phyloP scores from a whole-genome alignment of 768 basidiomycete species.

The Butyriboletus loyo region DNA sequence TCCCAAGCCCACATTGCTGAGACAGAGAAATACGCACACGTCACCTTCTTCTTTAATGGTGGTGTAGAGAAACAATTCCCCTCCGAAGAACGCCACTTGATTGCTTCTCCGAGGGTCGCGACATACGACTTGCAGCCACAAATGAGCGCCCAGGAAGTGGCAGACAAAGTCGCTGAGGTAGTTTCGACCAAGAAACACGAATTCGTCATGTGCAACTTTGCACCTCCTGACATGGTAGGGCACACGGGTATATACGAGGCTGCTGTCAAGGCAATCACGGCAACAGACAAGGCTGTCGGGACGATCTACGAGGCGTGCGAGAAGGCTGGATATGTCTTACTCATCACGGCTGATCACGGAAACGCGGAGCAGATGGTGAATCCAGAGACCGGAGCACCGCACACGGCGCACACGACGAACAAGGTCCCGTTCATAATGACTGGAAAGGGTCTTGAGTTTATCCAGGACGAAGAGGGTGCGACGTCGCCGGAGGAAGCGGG shows the following conservation, averaged over 20 bases:
- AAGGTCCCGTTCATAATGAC: conserved; percentile 87
- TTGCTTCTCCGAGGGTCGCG: conserved; percentile 89
- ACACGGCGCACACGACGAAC: conserved; percentile 91
- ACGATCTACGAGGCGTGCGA: conserved; percentile 84
- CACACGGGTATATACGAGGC: conserved; percentile 93
- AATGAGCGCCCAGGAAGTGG: conserved; percentile 87
- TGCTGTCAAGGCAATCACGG: conserved; percentile 80
- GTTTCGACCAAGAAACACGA: conserved; percentile 68
- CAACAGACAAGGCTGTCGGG: conserved; percentile 88
- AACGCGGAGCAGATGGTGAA: conserved; percentile 96
- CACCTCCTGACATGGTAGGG: conserved; percentile 96
- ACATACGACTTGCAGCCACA: conserved; percentile 91
- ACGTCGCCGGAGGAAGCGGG: conserved; percentile 57
- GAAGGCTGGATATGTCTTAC: conserved; percentile 79
- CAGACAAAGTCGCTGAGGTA: conserved; percentile 88
- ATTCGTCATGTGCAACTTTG: conserved; percentile 98
- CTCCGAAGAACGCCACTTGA: conserved; percentile 80
- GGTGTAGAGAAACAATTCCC: conserved; percentile 92
- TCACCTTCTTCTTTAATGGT: conserved; percentile 98
- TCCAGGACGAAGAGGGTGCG: conserved; percentile 46
- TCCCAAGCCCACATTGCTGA: conserved; percentile 94
- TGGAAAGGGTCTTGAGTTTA: conserved; percentile 56
- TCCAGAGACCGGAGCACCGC: conserved; percentile 76
- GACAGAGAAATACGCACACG: conserved; percentile 97
- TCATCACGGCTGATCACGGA: conserved; percentile 92